phyloP scores from a whole-genome alignment of 2,329 filamentous ascomycete species.

The Aotearoamyces nothofagi region DNA sequence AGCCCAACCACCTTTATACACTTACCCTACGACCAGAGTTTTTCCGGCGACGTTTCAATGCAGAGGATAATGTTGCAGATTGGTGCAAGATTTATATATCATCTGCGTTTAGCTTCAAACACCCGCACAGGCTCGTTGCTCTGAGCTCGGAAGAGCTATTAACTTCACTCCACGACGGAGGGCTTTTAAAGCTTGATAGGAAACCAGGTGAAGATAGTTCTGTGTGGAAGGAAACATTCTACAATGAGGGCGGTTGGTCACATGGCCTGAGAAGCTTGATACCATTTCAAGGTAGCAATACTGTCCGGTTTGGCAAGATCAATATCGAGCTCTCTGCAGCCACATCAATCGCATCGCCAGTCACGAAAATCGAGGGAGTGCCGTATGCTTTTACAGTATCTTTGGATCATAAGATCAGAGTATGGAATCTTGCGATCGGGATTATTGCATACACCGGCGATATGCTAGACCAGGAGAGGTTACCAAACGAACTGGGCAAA shows the following conservation, averaged over 20 bases:
- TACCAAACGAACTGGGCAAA: conserved; percentile 53
- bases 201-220: conserved; percentile 32
- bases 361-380: conserved; percentile 27
- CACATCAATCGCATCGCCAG: conserved; percentile 42
- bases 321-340: conserved; percentile 55
- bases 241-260: conserved; percentile 59
- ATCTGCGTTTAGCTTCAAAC: conserved; percentile 60
- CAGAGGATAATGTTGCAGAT: conserved; percentile 60
- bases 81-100: conserved; percentile 63
- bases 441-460: conserved; percentile 65
- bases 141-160: conserved; percentile 60
- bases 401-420: conserved; percentile 74
- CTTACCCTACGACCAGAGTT: conserved; percentile 71
- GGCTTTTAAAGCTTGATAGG: conserved; percentile 55
- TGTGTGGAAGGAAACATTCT: conserved; percentile 56
- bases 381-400: conserved; percentile 64
- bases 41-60: conserved; percentile 54
- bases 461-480: conserved; percentile 51
- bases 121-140: conserved; percentile 68
- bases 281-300: conserved; percentile 49
- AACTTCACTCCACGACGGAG: conserved; percentile 67
- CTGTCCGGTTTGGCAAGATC: conserved; percentile 44
- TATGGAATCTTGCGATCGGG: conserved; percentile 79
- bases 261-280: conserved; percentile 51
- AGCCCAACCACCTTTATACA: conserved; percentile 66